Percentiles rank a stretch among this genome's conserved stretches.
phyloP scores from a whole-genome alignment of 139 green algal genomes.

The Chlorella sp. region DNA sequence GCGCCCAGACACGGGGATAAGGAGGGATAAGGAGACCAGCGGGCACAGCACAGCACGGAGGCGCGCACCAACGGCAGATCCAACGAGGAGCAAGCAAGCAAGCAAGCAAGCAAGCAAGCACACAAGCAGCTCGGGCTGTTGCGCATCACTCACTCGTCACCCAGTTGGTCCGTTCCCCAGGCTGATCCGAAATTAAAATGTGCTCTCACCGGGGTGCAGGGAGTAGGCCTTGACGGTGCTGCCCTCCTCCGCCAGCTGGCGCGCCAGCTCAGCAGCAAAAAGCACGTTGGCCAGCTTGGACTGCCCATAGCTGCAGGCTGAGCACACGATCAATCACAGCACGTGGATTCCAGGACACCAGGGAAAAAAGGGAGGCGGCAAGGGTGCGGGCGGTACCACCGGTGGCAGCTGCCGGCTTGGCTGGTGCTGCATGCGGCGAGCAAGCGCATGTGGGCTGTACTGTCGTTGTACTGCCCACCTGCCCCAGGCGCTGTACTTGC shows the following conservation, averaged over 20 bases:
- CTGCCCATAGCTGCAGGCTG: conserved; percentile 63
- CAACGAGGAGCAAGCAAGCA: no score
- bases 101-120: no score
- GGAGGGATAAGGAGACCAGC: background rate
- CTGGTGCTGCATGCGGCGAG: no score
- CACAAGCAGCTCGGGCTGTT: no score
- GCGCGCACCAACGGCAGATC: no score
- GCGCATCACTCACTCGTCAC: no score
- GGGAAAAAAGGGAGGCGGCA: background rate
- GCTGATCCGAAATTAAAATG: no score
- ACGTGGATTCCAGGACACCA: conserved; percentile 25
- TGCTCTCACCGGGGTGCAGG: conserved; percentile 81
- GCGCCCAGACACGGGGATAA: no score
- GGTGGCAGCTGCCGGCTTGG: background rate
- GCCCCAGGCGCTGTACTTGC: conserved; percentile 45
- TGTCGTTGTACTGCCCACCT: background rate
- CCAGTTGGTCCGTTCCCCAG: no score
- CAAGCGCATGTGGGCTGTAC: no score
- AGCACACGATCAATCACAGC: no score
- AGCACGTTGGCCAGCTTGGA: conserved; percentile 91
- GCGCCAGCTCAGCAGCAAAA: conserved; percentile 84
- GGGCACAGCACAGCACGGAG: no score
- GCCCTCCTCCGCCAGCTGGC: conserved; percentile 43
- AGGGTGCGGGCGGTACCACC: background rate
- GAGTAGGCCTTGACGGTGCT: conserved; percentile 68